phyloP scores from a whole-genome alignment of 768 basidiomycete species.

The Solioccasus polychromus region DNA sequence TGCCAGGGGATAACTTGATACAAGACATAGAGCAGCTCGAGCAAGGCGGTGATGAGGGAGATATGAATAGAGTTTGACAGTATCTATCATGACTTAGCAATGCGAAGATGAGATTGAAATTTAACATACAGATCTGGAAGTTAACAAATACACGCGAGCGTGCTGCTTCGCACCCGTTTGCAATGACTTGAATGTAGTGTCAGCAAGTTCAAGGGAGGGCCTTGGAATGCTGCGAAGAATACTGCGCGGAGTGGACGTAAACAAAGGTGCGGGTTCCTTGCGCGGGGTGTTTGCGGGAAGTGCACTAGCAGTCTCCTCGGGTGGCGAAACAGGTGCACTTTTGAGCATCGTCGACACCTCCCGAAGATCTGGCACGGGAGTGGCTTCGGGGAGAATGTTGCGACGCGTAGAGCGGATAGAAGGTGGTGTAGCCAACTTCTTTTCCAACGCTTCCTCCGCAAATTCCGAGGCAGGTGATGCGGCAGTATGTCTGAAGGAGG shows the following conservation, averaged over 20 bases:
- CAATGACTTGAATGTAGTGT: slow-evolving; percentile 20
- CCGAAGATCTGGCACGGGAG: slow-evolving; percentile 48
- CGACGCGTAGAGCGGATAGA: slow-evolving; percentile 23
- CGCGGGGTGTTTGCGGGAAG: slow-evolving; percentile 12
- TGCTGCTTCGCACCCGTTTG: slow-evolving; percentile 18
- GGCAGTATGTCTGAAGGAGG: slow-evolving; percentile 10
- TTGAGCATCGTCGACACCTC: slow-evolving; percentile 55
- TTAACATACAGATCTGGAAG: slow-evolving; percentile 29
- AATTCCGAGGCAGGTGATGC: slow-evolving; percentile 16
- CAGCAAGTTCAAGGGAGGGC: slow-evolving; percentile 20
- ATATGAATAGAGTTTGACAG: slow-evolving; percentile 67
- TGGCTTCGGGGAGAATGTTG: slow-evolving; percentile 34
- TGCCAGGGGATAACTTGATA: slow-evolving; percentile 54
- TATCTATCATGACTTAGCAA: slow-evolving; percentile 35
- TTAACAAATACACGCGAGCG: slow-evolving; percentile 17
- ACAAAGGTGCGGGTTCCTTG: slow-evolving; percentile 12
- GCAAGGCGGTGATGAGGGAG: slow-evolving; percentile 49
- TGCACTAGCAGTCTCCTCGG: slow-evolving; percentile 6
- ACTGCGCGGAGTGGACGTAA: slow-evolving; percentile 28
- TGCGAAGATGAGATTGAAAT: neutral
- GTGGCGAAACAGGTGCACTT: slow-evolving; percentile 40
- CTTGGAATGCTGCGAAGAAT: slow-evolving; percentile 22
- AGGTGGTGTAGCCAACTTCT: slow-evolving; percentile 15
- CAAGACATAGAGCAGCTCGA: slow-evolving; percentile 55
- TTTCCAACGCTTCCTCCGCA: slow-evolving; percentile 12